These are phyloP conservation scores for Fragaria nilgerrensis DNA, from an alignment of 306 rosid genomes.

Conservation along the genomic window DNA sequence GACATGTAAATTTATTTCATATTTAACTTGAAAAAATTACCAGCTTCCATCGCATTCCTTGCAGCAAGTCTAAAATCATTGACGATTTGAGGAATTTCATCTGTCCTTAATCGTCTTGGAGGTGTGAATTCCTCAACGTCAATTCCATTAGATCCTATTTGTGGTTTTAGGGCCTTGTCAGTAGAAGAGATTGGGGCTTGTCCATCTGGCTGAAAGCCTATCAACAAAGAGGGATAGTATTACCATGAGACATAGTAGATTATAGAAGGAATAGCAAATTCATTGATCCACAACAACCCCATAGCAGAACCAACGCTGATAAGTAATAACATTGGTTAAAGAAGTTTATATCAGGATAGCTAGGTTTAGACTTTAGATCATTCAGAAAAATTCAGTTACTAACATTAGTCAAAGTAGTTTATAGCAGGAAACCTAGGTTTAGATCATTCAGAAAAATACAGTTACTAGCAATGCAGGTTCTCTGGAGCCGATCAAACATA, in stretches of 20 bases:
- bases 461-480: too few species aligned
- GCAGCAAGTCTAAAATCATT: neutral
- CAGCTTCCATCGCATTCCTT: neutral
- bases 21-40: neutral
- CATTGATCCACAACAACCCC: neutral
- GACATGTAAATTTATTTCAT: neutral
- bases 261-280: too few species aligned
- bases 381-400: too few species aligned
- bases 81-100: neutral
- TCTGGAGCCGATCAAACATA: too few species aligned
- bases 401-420: too few species aligned
- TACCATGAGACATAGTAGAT: neutral
- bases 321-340: too few species aligned
- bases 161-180: neutral
- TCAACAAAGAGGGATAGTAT: too few species aligned
- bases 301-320: too few species aligned
- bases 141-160: neutral
- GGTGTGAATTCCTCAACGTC: neutral
- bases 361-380: too few species aligned
- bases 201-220: neutral
- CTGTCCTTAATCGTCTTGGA: conserved; percentile 2
- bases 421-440: too few species aligned
- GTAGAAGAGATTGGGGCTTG: neutral
- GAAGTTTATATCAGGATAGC: too few species aligned
- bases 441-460: too few species aligned